Evolutionary conservation across 345 rosid species (phyloP).

Genomic region (Noccaea bulbosa): DNA sequence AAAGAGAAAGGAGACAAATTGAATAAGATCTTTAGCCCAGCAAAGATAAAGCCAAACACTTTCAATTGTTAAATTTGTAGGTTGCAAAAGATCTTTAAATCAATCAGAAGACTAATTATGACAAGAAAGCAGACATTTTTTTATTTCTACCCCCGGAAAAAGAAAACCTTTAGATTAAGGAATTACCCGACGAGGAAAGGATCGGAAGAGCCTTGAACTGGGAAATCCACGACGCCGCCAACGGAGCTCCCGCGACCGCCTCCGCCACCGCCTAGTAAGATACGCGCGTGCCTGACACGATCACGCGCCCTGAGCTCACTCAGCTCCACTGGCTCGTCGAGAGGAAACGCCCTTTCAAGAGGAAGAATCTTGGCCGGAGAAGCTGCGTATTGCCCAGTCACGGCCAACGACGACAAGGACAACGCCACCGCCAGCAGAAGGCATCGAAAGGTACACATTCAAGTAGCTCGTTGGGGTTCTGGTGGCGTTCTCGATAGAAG

Average conservation of each 20-base stretch:
- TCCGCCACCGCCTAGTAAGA: slow-evolving; percentile 56
- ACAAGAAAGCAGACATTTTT: not conserved
- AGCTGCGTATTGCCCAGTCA: slow-evolving; percentile 34
- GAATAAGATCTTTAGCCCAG: slow-evolving; percentile 17
- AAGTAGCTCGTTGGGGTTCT: slow-evolving; percentile 29
- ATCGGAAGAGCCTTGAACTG: slow-evolving; percentile 89
- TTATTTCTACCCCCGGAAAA: not conserved
- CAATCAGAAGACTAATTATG: not conserved
- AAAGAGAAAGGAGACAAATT: slow-evolving; percentile 24
- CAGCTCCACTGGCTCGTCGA: slow-evolving; percentile 54
- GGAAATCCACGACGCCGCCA: slow-evolving; percentile 49
- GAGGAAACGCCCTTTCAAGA: slow-evolving; percentile 71
- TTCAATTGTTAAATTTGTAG: not conserved
- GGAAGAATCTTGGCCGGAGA: slow-evolving; percentile 47
- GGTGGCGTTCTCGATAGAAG: slow-evolving; percentile 13
- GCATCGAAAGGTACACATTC: slow-evolving; percentile 43
- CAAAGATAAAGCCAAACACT: not conserved
- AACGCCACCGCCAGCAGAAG: slow-evolving; percentile 38
- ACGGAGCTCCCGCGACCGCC: slow-evolving; percentile 68
- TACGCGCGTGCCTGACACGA: slow-evolving; percentile 69
- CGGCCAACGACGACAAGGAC: slow-evolving; percentile 22
- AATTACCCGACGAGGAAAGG: slow-evolving; percentile 80
- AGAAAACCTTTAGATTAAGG: slow-evolving; percentile 4
- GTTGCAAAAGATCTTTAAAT: not conserved
- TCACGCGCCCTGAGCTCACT: slow-evolving; percentile 69